Evolutionary conservation across 1,284 basidiomycete genomes (phyloP), one percentile per base, ranked within the genome.

Genomic region (Paramarasmius palmivorus): DNA sequence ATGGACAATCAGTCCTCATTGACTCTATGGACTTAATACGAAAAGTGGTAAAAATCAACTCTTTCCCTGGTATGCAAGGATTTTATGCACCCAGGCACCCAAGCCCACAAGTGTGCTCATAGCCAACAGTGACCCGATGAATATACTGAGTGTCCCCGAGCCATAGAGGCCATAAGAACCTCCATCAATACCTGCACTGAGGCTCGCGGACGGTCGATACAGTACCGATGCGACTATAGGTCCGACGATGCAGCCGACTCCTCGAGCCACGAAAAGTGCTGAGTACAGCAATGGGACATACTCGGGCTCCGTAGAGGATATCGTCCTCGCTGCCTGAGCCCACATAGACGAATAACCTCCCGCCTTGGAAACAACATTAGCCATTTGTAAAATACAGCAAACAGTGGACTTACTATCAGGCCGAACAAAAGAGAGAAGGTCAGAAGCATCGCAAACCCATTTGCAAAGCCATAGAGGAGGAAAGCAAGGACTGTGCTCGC

Each of bases 261-360:
- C 41, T 23, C 41, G 15, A 6, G 41, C 41, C 17, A 44, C 20
- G 6, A 19, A 23, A 17, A 44, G 22, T 20, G 41, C 41, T 23
- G 20, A 44, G 26, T 44, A 44, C 14, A 44, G 41, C 7, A 44
- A 12, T 6, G 41, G 15, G 23, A 44, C 41, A 7, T 44, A 26
- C 6, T 23, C 41, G 20, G 41, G 22, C 6, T 44, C 20, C n/a
- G 6, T 44, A 6, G 41, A 44, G 4, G 41, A 20, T 7, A 44
- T 44, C 3, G 10, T 7, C 14, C 41, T 15, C 4, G 17, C 15
- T 19, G 41, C 41, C 23, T 44, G 41, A 44, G 41, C 41, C 41
- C 41, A 44, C 20, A 44, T 44, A 23, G 41, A 44, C 14, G 41
- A 44, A 23, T 44, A 44, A 6, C 41, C 41, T 15, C 41, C 41